Percentiles rank a stretch among this genome's conserved stretches.
Conservation (phyloP, 345 rosid genomes). For the Gossypium mustelinum region DNA sequence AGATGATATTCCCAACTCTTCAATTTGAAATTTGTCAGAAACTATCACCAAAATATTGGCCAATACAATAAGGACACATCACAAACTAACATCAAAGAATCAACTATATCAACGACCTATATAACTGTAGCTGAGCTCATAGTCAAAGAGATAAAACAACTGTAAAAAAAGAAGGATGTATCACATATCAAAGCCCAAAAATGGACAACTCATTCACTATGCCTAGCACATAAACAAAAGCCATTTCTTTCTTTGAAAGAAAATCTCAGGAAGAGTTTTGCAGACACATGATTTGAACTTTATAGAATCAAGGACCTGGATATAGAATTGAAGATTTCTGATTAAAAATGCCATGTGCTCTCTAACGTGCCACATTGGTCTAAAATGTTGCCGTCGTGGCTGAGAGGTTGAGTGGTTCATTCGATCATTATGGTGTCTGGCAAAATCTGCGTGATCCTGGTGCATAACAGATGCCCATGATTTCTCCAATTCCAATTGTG, state of each 20-base stretch:
- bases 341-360: conserved; percentile 97
- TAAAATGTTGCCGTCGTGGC: conserved; percentile 68
- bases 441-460: conserved; percentile 82
- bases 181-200: not conserved
- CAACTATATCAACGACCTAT: not conserved
- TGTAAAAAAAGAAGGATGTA: not conserved
- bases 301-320: conserved; percentile 50
- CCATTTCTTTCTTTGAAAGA: not conserved
- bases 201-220: not conserved
- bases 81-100: not conserved
- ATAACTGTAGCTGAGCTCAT: not conserved
- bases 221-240: not conserved
- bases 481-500: conserved; percentile 95
- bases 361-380: conserved; percentile 93
- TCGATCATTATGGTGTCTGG: conserved; percentile 53
- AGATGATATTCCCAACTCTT: not conserved
- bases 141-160: not conserved
- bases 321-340: conserved; percentile 93
- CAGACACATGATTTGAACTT: not conserved
- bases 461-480: conserved; percentile 99
- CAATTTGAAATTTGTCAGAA: conserved; percentile 6
- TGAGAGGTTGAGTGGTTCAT: conserved; percentile 49
- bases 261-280: not conserved
- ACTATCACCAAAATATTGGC: not conserved
- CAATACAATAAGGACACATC: not conserved